A percentile compares a stretch with the other conserved stretches of the same genome.
phyloP scores from a whole-genome alignment of 139 green algal genomes.

The Chlorella sp. region DNA sequence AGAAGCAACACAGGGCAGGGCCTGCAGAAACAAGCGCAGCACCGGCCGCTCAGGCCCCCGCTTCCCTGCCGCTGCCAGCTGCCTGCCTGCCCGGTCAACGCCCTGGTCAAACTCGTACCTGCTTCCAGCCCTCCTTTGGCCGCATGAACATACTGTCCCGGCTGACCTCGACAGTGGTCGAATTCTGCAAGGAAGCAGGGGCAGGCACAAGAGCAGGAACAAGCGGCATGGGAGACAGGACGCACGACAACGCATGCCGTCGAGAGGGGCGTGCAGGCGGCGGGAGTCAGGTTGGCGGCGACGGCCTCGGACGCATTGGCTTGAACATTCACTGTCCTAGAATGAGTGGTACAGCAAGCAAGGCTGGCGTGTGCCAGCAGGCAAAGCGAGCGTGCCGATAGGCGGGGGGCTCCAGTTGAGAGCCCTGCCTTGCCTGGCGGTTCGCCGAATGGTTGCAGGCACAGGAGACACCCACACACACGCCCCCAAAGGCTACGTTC shows the following conservation, averaged over 20 bases:
- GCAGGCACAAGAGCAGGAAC: not conserved
- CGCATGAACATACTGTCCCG: slow-evolving; percentile 65
- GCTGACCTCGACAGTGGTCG: slow-evolving; percentile 63
- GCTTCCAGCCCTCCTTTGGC: slow-evolving; percentile 56
- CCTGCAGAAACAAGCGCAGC: not conserved
- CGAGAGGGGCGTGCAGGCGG: not conserved
- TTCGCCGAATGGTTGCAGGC: not conserved
- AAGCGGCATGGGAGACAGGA: no score
- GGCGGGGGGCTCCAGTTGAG: no score
- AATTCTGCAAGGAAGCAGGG: slow-evolving; percentile 20
- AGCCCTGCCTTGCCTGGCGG: no score
- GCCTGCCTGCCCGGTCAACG: no score
- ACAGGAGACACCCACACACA: slow-evolving; percentile 35
- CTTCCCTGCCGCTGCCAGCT: not conserved
- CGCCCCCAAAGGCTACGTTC: no score
- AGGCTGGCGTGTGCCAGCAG: not conserved
- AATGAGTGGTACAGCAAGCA: slow-evolving; percentile 23
- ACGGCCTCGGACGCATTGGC: not conserved
- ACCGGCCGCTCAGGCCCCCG: not conserved
- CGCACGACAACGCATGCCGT: no score
- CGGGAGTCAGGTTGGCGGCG: not conserved
- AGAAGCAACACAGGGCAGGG: not conserved
- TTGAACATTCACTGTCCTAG: not conserved
- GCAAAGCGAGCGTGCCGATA: no score
- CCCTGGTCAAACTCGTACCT: not conserved